Evolutionary conservation across 768 basidiomycete species (phyloP).

Genomic region (Gymnopilus dilepis): DNA sequence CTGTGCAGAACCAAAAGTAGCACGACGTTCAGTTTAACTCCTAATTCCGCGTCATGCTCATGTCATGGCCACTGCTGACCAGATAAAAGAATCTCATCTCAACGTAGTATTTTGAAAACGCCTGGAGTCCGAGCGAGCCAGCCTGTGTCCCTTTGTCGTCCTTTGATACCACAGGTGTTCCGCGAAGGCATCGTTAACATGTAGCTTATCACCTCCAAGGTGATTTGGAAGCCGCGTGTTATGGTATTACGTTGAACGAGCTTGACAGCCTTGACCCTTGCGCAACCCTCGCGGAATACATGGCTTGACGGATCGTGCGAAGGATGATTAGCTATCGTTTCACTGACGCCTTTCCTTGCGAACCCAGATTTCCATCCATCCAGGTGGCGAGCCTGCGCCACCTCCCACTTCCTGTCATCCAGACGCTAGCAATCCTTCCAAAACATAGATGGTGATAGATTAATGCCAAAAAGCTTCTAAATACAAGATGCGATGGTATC

Average conservation of each 20-base stretch:
- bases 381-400: not conserved
- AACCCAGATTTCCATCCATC: not conserved
- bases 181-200: too few species aligned
- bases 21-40: not conserved
- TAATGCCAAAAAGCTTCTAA: not conserved
- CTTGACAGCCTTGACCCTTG: too few species aligned
- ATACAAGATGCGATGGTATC: not conserved
- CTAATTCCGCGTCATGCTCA: not conserved
- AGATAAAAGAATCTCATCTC: too few species aligned
- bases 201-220: too few species aligned
- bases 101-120: too few species aligned
- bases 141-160: too few species aligned
- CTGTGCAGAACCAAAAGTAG: not conserved
- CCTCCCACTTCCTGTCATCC: not conserved
- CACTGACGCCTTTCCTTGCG: not conserved
- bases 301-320: not conserved
- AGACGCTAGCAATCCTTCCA: conserved; percentile 1
- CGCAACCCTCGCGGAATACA: too few species aligned
- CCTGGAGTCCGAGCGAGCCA: too few species aligned
- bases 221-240: too few species aligned
- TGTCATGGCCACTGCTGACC: not conserved
- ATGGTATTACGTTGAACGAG: too few species aligned
- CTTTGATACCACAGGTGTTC: too few species aligned
- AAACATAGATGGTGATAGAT: conserved; percentile 3
- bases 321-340: not conserved